These are phyloP conservation scores for Pseudogymnoascus sp. DNA, from an alignment of 2,329 filamentous ascomycete species.

Conservation along the genomic window DNA sequence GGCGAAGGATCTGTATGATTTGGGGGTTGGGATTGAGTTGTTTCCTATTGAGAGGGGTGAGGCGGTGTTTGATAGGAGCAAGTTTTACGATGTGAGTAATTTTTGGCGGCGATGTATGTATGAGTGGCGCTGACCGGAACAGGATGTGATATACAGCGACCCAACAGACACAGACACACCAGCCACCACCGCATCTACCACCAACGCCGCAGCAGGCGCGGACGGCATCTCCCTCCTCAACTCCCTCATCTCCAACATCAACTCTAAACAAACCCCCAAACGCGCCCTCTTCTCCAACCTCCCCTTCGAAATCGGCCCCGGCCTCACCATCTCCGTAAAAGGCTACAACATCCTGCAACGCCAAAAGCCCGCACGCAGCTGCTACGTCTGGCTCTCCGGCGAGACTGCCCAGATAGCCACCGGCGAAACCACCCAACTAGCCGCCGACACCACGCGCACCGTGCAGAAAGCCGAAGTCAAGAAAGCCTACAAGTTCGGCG, in stretches of 20 bases:
- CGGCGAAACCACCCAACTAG: slow-evolving; percentile 64
- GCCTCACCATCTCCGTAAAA: slow-evolving; percentile 80
- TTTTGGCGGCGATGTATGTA: neutral
- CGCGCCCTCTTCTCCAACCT: slow-evolving; percentile 79
- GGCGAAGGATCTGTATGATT: slow-evolving; percentile 89
- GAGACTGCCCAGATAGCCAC: slow-evolving; percentile 74
- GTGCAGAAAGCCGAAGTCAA: slow-evolving; percentile 76
- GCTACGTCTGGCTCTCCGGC: slow-evolving; percentile 82
- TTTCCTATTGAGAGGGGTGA: slow-evolving; percentile 73
- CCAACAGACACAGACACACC: slow-evolving; percentile 62
- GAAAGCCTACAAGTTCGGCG: slow-evolving; percentile 94
- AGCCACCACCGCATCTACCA: slow-evolving; percentile 42
- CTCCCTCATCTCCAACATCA: slow-evolving; percentile 78
- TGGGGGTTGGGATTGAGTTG: slow-evolving; percentile 84
- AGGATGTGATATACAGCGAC: slow-evolving; percentile 87
- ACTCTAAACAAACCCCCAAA: slow-evolving; percentile 80
- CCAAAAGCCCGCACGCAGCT: slow-evolving; percentile 72
- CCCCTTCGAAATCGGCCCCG: slow-evolving; percentile 79
- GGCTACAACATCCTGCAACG: slow-evolving; percentile 85
- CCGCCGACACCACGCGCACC: slow-evolving; percentile 67
- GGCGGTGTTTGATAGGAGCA: slow-evolving; percentile 67
- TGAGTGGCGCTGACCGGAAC: slow-evolving; percentile 17
- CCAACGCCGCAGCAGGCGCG: slow-evolving; percentile 57
- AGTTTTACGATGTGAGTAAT: slow-evolving; percentile 76
- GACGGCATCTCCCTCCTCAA: slow-evolving; percentile 73